A percentile compares a stretch with the other conserved stretches of the same genome.
Conservation (phyloP, 495 filamentous ascomycete genomes). For the Aspergillus nanangensis region DNA sequence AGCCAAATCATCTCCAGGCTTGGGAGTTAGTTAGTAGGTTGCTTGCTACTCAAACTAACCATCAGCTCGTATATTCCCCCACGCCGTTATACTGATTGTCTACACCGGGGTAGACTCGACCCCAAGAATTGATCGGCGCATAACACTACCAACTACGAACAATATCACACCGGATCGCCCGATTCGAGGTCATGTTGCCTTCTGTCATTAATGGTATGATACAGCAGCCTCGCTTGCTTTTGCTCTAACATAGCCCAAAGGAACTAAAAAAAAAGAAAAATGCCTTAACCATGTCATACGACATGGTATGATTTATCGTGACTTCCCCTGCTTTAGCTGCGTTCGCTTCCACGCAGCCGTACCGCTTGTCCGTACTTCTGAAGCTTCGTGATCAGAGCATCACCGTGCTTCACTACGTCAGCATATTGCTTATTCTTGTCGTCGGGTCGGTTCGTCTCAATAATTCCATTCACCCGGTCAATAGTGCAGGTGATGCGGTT, state of each 20-base stretch:
- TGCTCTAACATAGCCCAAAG: constrained; percentile 11
- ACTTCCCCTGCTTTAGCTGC: constrained; percentile 43
- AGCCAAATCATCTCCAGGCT: too few species aligned
- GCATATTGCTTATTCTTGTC: constrained; percentile 99
- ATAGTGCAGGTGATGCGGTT: constrained; percentile 94
- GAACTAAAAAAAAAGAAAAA: constrained; percentile 10
- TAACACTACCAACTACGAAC: too few species aligned
- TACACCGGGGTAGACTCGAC: too few species aligned
- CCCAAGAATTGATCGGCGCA: too few species aligned
- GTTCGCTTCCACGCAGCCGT: constrained; percentile 87
- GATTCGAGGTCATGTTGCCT: constrained; percentile 14
- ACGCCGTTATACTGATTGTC: too few species aligned
- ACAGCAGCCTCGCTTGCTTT: constrained; percentile 21
- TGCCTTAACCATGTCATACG: not conserved
- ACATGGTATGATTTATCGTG: constrained; percentile 3
- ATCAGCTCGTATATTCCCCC: too few species aligned
- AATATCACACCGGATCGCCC: not conserved
- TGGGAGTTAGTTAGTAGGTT: too few species aligned
- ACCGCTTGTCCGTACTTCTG: constrained; percentile 99
- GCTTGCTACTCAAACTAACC: too few species aligned
- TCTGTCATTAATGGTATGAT: constrained; percentile 21
- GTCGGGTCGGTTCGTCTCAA: constrained; percentile 95
- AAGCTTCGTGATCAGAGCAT: constrained; percentile 94
- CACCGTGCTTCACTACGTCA: constrained; percentile 94
- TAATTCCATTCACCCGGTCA: constrained; percentile 94